Conservation (phyloP, 2,329 filamentous ascomycete species). For the Penicillium sp. region DNA sequence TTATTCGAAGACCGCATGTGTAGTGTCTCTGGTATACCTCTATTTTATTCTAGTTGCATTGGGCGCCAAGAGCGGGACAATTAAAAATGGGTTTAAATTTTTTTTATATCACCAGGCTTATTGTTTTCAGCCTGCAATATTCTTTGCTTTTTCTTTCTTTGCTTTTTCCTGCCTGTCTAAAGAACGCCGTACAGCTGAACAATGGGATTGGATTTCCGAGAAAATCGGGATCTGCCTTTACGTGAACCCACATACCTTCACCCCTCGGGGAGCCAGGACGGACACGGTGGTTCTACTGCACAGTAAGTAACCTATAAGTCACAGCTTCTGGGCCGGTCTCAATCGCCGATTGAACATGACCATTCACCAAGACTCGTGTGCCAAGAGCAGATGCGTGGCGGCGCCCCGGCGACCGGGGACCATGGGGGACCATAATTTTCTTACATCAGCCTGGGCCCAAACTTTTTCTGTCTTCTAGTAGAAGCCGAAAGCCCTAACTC, state of each 20-base stretch:
- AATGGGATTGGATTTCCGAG: not conserved
- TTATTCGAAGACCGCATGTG: slow-evolving; percentile 1
- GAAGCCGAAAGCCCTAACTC: too few species aligned
- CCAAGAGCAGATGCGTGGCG: not conserved
- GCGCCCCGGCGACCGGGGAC: slow-evolving; percentile 3
- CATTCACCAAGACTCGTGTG: not conserved
- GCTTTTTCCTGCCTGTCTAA: not conserved
- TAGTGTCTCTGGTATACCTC: slow-evolving; percentile 15
- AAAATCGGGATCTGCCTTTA: not conserved
- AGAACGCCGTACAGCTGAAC: not conserved
- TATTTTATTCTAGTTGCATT: slow-evolving; percentile 19
- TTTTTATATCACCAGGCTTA: not conserved
- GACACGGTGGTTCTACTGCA: not conserved
- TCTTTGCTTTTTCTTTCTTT: not conserved
- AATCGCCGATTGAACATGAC: too few species aligned
- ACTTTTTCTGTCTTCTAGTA: too few species aligned
- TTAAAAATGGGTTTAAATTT: slow-evolving; percentile 16
- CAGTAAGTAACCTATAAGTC: too few species aligned
- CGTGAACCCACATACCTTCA: not conserved
- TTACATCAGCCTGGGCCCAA: slow-evolving; percentile 5
- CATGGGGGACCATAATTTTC: not conserved
- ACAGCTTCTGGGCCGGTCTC: not conserved
- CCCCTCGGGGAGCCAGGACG: not conserved
- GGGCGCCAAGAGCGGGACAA: slow-evolving; percentile 21
- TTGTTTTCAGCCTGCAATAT: not conserved